Evolutionary conservation across 805 yeast genomes (phyloP).

Genomic region (Cyberlindnera amylophila): DNA sequence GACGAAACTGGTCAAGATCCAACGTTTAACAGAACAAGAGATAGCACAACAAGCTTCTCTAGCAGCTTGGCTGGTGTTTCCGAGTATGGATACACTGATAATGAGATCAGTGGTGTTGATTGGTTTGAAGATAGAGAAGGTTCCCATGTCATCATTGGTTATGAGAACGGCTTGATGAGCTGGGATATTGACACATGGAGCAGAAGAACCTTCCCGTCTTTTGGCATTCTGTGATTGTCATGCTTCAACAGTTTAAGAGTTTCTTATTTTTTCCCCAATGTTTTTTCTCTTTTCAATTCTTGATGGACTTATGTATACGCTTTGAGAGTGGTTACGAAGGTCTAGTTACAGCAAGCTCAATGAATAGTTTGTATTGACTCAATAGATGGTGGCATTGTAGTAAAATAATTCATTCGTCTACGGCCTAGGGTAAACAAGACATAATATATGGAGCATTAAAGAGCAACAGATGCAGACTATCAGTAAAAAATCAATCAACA

Average conservation of each 20-base stretch:
- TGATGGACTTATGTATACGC: neutral
- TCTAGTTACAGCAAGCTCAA: too few species aligned
- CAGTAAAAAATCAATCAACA: slow-evolving; percentile 37
- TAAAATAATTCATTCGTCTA: too few species aligned
- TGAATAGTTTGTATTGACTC: too few species aligned
- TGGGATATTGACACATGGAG: slow-evolving; percentile 70
- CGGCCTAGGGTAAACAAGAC: too few species aligned
- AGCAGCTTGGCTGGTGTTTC: slow-evolving; percentile 10
- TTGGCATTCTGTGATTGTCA: slow-evolving; percentile 37
- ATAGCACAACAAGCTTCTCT: slow-evolving; percentile 7
- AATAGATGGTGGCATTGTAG: too few species aligned
- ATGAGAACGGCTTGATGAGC: slow-evolving; percentile 60
- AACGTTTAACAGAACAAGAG: slow-evolving; percentile 10
- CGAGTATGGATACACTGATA: slow-evolving; percentile 32
- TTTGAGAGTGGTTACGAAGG: neutral
- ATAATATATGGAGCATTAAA: too few species aligned
- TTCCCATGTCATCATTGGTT: slow-evolving; percentile 54
- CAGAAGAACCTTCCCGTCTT: slow-evolving; percentile 58
- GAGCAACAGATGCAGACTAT: neutral
- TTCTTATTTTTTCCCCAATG: too few species aligned
- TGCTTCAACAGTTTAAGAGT: too few species aligned
- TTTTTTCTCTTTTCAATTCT: neutral
- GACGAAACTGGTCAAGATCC: slow-evolving; percentile 22
- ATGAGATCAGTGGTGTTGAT: slow-evolving; percentile 59
- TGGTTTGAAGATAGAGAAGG: slow-evolving; percentile 51